Percentiles rank a stretch among this genome's conserved stretches.
These are phyloP conservation scores for Trichoderma sp. DNA, from an alignment of 2,329 filamentous ascomycete genomes.

Conservation along the genomic window DNA sequence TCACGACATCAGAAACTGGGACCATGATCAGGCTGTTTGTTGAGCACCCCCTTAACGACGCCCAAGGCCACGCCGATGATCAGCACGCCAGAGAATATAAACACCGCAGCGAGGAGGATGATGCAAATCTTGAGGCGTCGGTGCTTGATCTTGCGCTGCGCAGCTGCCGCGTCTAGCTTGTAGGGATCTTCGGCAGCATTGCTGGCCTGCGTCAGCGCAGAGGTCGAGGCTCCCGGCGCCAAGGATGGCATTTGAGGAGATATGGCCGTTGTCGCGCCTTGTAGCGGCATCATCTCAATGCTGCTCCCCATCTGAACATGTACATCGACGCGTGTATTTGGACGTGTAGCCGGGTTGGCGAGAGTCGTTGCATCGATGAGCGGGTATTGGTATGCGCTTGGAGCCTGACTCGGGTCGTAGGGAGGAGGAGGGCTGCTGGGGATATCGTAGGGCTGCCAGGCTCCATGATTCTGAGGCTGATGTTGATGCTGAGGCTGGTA, in stretches of 20 bases:
- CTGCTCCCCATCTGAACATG: background rate
- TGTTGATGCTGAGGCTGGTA: background rate
- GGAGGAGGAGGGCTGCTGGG: conserved; percentile 29
- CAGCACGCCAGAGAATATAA: conserved; percentile 28
- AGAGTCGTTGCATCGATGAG: conserved; percentile 9
- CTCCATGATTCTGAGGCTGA: conserved; percentile 2
- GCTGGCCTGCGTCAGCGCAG: conserved; percentile 13
- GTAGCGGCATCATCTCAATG: conserved; percentile 15
- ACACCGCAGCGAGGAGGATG: conserved; percentile 22
- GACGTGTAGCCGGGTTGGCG: background rate
- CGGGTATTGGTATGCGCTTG: conserved; percentile 24
- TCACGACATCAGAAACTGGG: background rate
- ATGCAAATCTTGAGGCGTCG: conserved; percentile 24
- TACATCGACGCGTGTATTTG: background rate
- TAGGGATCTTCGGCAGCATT: conserved; percentile 13
- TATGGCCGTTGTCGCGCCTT: background rate
- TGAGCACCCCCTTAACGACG: conserved; percentile 23
- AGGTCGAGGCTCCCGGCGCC: conserved; percentile 19
- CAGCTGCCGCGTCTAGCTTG: conserved; percentile 27
- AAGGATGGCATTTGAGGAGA: background rate
- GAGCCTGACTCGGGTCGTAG: conserved; percentile 29
- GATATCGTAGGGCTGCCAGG: conserved; percentile 15
- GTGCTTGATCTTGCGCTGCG: conserved; percentile 24
- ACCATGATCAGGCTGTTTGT: background rate
- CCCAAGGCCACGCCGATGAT: conserved; percentile 29